These are phyloP conservation scores for Apiotrichum sp. DNA, from an alignment of 1,284 basidiomycete species.

Conservation along the genomic window DNA sequence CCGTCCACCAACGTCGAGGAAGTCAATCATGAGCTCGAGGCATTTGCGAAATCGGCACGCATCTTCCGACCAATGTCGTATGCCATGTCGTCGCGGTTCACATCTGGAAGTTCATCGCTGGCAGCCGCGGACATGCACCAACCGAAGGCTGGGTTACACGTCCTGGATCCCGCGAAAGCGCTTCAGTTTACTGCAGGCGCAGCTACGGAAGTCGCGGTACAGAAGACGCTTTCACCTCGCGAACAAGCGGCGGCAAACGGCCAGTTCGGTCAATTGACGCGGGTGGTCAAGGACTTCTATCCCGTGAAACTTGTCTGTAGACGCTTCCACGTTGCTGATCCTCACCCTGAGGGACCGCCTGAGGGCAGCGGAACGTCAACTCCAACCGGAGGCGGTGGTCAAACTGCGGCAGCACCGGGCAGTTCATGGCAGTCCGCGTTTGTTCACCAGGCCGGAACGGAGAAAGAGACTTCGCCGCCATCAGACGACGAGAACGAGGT, in stretches of 20 bases:
- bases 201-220: constrained; percentile 47
- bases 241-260: constrained; percentile 74
- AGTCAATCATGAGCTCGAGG: constrained; percentile 73
- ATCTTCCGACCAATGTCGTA: constrained; percentile 89
- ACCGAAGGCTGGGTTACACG: constrained; percentile 66
- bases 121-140: constrained; percentile 52
- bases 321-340: constrained; percentile 88
- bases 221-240: constrained; percentile 59
- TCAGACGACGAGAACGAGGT: not conserved
- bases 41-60: constrained; percentile 77
- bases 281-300: constrained; percentile 67
- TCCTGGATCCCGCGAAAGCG: constrained; percentile 50
- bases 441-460: constrained; percentile 26
- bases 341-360: constrained; percentile 53
- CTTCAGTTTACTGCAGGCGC: constrained; percentile 29
- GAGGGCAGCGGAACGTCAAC: constrained; percentile 13
- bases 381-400: not conserved
- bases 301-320: constrained; percentile 82
- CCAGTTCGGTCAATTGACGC: constrained; percentile 80
- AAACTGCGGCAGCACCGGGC: constrained; percentile 7
- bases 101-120: constrained; percentile 59
- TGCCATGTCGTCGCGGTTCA: constrained; percentile 90
- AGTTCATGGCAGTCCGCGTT: constrained; percentile 37
- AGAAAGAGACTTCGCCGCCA: constrained; percentile 3
- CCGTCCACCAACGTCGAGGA: constrained; percentile 60